These are phyloP conservation scores for Ambrosia trifida DNA, from an alignment of 129 eudicot genomes.

Conservation along the genomic window DNA sequence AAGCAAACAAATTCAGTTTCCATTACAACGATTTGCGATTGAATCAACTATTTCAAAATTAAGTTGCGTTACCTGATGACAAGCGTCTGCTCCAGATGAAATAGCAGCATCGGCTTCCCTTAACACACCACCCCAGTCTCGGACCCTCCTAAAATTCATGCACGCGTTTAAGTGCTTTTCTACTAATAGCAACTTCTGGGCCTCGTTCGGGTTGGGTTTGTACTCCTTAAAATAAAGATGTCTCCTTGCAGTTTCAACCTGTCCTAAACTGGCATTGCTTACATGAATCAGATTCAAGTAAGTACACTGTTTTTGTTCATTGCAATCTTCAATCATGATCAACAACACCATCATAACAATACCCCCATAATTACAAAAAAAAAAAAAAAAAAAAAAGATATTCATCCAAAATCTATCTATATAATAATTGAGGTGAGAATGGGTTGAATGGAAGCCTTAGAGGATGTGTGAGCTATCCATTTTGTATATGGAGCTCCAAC, in stretches of 20 bases:
- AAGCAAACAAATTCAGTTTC: conserved; percentile 29
- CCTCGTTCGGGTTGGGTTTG: conserved; percentile 56
- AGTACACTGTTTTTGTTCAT: no score
- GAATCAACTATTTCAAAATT: neutral
- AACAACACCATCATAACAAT: conserved; percentile 3
- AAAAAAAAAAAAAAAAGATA: neutral
- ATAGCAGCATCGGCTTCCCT: conserved; percentile 79
- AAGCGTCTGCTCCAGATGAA: conserved; percentile 73
- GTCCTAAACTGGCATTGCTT: conserved; percentile 77
- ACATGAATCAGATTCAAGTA: conserved; percentile 26
- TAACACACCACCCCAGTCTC: conserved; percentile 68
- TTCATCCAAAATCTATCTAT: no score
- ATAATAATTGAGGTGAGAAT: no score
- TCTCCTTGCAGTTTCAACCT: conserved; percentile 73
- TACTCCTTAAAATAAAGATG: conserved; percentile 60
- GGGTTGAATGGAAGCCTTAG: no score
- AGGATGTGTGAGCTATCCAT: no score
- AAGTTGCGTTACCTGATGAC: conserved; percentile 65
- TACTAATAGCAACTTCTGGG: conserved; percentile 63
- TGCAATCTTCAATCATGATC: neutral
- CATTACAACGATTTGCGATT: neutral
- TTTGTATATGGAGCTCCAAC: no score
- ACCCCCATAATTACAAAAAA: neutral
- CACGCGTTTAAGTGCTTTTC: conserved; percentile 65
- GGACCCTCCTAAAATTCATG: conserved; percentile 53